Base-by-base conservation (phyloP, 305 asterid species). In the Fraxinus albicans region DNA sequence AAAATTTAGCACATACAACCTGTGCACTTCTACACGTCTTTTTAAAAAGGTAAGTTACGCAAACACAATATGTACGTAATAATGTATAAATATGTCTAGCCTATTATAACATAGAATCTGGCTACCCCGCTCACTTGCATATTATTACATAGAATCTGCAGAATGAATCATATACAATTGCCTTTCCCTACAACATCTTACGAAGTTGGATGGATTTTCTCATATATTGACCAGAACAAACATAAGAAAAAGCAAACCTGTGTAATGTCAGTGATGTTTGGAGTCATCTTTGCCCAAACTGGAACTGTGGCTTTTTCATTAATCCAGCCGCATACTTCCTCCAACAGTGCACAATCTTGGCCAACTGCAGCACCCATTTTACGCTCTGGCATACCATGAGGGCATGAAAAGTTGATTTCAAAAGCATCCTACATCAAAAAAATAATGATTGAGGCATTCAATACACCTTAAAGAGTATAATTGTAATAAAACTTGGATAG, bases 231-330 rank as follows among this genome's bases (percentile, higher is more conserved):
- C 38, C 50, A 78, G 78, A 73, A 58, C 53, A 83, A 80, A 44
- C 50, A 10, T 10, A 7, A 40, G 4, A 81, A 77, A 6, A 50
- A 40, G 79, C 76, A 58, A 83, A 91, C 99, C 98, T 90, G 84
- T 38, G 98, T 87, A 65, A 96, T 93, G 78, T 94, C 99, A n/a
- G 99, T 96, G 86, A 96, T 89, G 82, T 96, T 96, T 10, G 99
- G 99, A 35, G 98, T 96, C 99, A 96, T 96, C 90, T 96, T 96
- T 73, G 99, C 97, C 99, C 99, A 96, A 85, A 94, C 99, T n/a
- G 99, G 98, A 75, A 96, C 93, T 0, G 93, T 92, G 60, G 99
- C 98, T 86, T 92, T 92, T 9, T 88, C 98, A 86, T 94, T 96
- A 70, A 96, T 88, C 99, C 99, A 96, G 72, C 95, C 94, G 74